Conservation (phyloP, 2,329 filamentous ascomycete species). For the Neonectria ditissima region DNA sequence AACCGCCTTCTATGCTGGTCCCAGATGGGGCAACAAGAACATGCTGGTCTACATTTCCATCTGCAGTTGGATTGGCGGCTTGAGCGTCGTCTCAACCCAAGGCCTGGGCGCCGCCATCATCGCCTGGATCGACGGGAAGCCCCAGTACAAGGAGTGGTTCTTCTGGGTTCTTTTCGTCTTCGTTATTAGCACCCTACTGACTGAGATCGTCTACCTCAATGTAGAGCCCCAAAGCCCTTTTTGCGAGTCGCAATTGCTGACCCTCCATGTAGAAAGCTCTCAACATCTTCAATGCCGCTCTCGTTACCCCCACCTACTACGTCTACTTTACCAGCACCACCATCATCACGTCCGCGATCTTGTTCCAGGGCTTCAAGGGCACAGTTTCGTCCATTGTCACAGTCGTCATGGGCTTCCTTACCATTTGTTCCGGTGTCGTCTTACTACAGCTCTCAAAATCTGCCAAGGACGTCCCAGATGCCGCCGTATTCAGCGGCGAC, state of each 20-base stretch:
- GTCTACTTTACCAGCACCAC: slow-evolving; percentile 98
- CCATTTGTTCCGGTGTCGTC: slow-evolving; percentile 93
- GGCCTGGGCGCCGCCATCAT: slow-evolving; percentile 92
- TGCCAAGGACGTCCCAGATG: slow-evolving; percentile 95
- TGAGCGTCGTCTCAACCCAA: slow-evolving; percentile 95
- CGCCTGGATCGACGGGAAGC: slow-evolving; percentile 82
- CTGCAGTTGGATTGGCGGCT: slow-evolving; percentile 92
- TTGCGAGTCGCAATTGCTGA: slow-evolving; percentile 47
- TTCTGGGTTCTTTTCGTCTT: slow-evolving; percentile 92
- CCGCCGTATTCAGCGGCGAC: slow-evolving; percentile 91
- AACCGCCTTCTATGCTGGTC: slow-evolving; percentile 83
- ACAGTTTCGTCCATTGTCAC: slow-evolving; percentile 83
- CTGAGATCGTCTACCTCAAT: slow-evolving; percentile 95
- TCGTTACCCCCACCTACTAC: slow-evolving; percentile 98
- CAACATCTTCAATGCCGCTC: slow-evolving; percentile 94
- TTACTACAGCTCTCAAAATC: slow-evolving; percentile 97
- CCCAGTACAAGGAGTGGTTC: slow-evolving; percentile 98
- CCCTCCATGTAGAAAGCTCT: slow-evolving; percentile 85
- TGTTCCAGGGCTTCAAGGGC: slow-evolving; percentile 95
- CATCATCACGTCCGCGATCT: slow-evolving; percentile 90
- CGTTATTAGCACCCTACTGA: slow-evolving; percentile 87
- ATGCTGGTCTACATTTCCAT: slow-evolving; percentile 98
- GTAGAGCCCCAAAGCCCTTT: slow-evolving; percentile 64
- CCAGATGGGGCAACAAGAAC: slow-evolving; percentile 92
- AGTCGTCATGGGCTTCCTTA: slow-evolving; percentile 91